Evolutionary conservation across 768 basidiomycete species (phyloP).

Genomic region (Naematelia aurantialba): DNA sequence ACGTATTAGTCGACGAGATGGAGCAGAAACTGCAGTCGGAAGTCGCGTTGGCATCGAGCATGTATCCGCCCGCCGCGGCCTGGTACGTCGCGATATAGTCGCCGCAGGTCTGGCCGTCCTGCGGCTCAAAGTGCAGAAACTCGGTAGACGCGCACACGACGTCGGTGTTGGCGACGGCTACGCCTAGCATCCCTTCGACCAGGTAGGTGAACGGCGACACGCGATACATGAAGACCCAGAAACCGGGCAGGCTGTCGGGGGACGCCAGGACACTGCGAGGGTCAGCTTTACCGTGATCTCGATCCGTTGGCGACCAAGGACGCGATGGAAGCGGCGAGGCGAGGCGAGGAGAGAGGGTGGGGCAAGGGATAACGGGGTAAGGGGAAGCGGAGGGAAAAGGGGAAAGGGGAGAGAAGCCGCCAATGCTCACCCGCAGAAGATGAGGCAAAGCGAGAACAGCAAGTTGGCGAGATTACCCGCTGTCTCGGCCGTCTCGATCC

Average conservation of each 20-base stretch:
- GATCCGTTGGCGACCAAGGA: no score
- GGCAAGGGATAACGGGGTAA: no score
- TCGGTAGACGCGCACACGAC: constrained; percentile 67
- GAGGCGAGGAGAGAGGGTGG: no score
- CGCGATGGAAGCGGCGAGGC: no score
- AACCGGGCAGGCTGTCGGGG: constrained; percentile 38
- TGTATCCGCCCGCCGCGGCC: constrained; percentile 63
- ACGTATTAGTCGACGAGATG: constrained; percentile 60
- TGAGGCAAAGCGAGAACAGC: constrained; percentile 52
- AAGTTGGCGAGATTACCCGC: constrained; percentile 54
- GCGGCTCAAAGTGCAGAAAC: constrained; percentile 68
- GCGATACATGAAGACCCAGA: constrained; percentile 48
- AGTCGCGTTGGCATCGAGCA: constrained; percentile 64
- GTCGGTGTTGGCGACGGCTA: constrained; percentile 60
- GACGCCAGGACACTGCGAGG: constrained; percentile 40
- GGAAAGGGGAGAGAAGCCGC: no score
- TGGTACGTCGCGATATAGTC: constrained; percentile 71
- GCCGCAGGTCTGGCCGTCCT: constrained; percentile 66
- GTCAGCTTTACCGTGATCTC: constrained; percentile 13
- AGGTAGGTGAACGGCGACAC: constrained; percentile 53
- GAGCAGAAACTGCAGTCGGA: constrained; percentile 67
- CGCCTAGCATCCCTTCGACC: constrained; percentile 31
- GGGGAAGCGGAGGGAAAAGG: no score
- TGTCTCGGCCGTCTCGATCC: constrained; percentile 50
- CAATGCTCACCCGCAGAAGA: constrained; percentile 53